Evolutionary conservation across 2,329 filamentous ascomycete genomes (phyloP).

Genomic region (Daldinia eschscholtzii): DNA sequence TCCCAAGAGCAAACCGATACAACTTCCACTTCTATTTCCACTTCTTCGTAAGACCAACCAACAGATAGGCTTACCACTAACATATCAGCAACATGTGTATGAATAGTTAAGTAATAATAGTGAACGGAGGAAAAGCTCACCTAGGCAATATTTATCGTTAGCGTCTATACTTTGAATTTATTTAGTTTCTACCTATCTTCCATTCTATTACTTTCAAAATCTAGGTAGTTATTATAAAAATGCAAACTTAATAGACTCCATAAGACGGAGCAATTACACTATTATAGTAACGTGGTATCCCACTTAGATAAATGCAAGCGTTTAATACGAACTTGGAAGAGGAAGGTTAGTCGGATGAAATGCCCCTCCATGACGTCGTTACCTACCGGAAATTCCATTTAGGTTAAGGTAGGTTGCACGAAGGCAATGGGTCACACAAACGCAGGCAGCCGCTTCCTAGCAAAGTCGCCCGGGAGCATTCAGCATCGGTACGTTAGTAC

Average conservation of each 20-base stretch:
- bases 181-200: too few relatives aligned
- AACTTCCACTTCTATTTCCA: neutral
- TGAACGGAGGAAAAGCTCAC: neutral
- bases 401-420: constrained; percentile 30
- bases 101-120: neutral
- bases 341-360: constrained; percentile 8
- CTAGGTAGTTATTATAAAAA: neutral
- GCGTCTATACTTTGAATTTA: too few relatives aligned
- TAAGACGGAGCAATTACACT: neutral
- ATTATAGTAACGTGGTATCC: neutral
- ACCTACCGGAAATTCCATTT: constrained; percentile 20
- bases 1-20: neutral
- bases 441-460: constrained; percentile 23
- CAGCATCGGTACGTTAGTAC: neutral
- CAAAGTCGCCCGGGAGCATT: constrained; percentile 9
- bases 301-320: constrained; percentile 3
- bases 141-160: neutral
- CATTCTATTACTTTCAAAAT: neutral
- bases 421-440: constrained; percentile 18
- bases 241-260: neutral
- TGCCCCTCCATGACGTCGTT: constrained; percentile 41
- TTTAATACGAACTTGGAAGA: constrained; percentile 17
- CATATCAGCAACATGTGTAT: neutral
- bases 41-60: too few relatives aligned
- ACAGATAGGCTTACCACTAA: neutral